phyloP scores from a whole-genome alignment of 768 basidiomycete species.

The Tulasnella sp. region DNA sequence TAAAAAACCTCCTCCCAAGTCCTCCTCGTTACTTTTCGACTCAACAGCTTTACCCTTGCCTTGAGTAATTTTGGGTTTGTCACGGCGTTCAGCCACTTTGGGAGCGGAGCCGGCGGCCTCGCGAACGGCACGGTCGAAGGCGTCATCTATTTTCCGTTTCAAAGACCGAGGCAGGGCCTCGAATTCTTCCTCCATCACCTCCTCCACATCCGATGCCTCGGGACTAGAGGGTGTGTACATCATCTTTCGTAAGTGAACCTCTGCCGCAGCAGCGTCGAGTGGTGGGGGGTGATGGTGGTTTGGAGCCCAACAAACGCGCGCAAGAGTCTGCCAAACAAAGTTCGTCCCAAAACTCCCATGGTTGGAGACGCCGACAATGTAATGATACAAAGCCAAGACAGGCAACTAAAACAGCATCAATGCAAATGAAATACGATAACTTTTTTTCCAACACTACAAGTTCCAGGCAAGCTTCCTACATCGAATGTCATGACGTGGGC shows the following conservation, averaged over 20 bases:
- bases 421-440: conserved; percentile 1
- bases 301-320: not conserved
- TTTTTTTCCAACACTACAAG: not conserved
- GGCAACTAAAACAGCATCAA: not conserved
- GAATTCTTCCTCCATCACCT: conserved; percentile 16
- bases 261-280: not conserved
- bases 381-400: not conserved
- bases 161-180: not conserved
- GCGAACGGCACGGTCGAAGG: conserved; percentile 19
- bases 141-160: conserved; percentile 8
- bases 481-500: not conserved
- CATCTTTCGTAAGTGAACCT: not conserved
- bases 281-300: not conserved
- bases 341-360: not conserved
- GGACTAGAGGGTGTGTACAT: conserved; percentile 21
- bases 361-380: not conserved
- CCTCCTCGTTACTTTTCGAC: not conserved
- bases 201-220: not conserved
- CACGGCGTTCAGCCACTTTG: not conserved
- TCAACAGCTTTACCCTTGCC: not conserved
- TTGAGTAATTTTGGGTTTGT: not conserved
- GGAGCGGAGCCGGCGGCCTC: not conserved
- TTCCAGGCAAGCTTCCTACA: not conserved
- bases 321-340: not conserved
- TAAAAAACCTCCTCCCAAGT: conserved; percentile 25